Conservation (phyloP, 2,329 filamentous ascomycete genomes). For the Colletotrichum salicis region DNA sequence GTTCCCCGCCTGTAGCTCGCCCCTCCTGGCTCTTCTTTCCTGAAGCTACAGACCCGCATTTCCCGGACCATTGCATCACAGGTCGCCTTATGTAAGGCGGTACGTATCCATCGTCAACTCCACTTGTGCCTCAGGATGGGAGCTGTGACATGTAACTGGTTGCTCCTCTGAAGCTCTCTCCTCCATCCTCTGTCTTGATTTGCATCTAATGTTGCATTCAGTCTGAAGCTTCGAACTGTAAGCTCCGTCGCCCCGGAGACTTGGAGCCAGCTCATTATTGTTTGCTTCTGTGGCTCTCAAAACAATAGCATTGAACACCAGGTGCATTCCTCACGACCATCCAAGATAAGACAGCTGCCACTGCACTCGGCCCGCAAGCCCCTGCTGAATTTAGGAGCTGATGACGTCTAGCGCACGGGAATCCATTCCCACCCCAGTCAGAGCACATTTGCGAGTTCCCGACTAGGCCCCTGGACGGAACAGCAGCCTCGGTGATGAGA, state of each 20-base stretch:
- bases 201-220: conserved; percentile 13
- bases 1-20: conserved; percentile 15
- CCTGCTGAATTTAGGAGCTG: conserved; percentile 6
- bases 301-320: conserved; percentile 2
- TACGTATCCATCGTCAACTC: neutral
- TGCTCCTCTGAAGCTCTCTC: neutral
- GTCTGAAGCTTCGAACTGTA: neutral
- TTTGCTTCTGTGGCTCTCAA: neutral
- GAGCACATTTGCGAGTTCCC: neutral
- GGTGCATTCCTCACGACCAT: neutral
- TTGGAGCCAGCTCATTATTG: neutral
- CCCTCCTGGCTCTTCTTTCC: neutral
- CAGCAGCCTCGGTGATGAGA: conserved; percentile 11
- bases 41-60: neutral
- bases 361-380: conserved; percentile 8
- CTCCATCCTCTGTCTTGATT: neutral
- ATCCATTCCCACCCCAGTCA: conserved; percentile 7
- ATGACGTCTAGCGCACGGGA: conserved; percentile 30
- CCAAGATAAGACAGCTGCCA: conserved; percentile 10
- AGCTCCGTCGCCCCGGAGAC: conserved; percentile 1
- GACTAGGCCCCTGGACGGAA: neutral
- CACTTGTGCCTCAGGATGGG: conserved; percentile 12
- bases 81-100: neutral
- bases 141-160: neutral
- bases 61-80: conserved; percentile 13